phyloP scores from a whole-genome alignment of 805 yeast species.

The Candida andamanensis region DNA sequence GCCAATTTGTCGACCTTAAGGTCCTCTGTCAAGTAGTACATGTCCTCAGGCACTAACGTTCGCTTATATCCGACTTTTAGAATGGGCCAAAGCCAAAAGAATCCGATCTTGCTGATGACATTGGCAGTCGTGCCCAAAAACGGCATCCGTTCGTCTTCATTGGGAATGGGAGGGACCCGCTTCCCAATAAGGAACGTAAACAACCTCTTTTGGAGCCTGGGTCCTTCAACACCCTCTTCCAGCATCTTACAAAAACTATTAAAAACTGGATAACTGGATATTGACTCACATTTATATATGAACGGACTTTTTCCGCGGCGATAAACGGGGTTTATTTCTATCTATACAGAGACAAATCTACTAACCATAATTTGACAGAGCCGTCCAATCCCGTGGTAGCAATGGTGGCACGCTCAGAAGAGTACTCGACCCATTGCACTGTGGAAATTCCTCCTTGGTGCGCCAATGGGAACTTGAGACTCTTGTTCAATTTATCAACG shows the following conservation, averaged over 20 bases:
- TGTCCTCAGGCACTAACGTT: constrained; percentile 55
- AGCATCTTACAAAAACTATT: not conserved
- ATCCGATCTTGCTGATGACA: constrained; percentile 37
- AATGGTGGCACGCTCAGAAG: constrained; percentile 23
- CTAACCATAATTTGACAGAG: constrained; percentile 69
- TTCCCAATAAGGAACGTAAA: constrained; percentile 43
- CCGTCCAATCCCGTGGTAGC: constrained; percentile 81
- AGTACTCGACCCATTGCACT: constrained; percentile 61
- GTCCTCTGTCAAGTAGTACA: constrained; percentile 30
- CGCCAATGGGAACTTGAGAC: constrained; percentile 66
- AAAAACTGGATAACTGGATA: not conserved
- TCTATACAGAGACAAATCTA: constrained; percentile 10
- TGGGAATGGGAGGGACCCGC: constrained; percentile 44
- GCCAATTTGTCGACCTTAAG: constrained; percentile 24
- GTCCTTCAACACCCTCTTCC: not conserved
- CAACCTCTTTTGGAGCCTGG: constrained; percentile 30
- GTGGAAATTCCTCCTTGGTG: constrained; percentile 85
- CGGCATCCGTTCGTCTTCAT: constrained; percentile 39
- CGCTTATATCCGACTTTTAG: constrained; percentile 61
- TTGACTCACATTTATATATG: not conserved
- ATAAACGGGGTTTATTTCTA: constrained; percentile 1
- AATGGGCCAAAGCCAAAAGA: constrained; percentile 61
- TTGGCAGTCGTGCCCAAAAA: constrained; percentile 37
- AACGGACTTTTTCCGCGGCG: constrained; percentile 1
- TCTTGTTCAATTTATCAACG: constrained; percentile 72